phyloP scores from a whole-genome alignment of 768 basidiomycete genomes.

The Lepiota venenata region DNA sequence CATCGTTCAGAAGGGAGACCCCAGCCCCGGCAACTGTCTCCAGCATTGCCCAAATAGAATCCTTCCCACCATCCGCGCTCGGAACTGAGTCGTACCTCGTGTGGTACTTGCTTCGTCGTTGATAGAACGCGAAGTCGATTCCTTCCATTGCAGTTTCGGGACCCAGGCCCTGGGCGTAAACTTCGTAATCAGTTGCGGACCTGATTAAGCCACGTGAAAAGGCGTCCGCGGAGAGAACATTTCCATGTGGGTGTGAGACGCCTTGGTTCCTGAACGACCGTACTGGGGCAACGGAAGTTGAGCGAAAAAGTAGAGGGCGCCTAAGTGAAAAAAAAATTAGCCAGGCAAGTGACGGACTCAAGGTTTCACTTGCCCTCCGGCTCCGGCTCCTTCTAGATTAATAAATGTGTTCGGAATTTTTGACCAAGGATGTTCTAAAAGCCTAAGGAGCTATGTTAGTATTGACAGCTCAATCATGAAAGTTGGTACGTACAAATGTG shows the following conservation, averaged over 20 bases:
- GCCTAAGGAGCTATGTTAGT: conserved; percentile 30
- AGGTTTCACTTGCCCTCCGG: conserved; percentile 52
- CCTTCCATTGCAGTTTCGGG: conserved; percentile 42
- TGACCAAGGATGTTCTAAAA: conserved; percentile 67
- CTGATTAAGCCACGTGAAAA: conserved; percentile 57
- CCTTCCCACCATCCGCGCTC: conserved; percentile 42
- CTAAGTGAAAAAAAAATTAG: conserved; percentile 27
- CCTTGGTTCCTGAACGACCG: conserved; percentile 39
- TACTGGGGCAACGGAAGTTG: conserved; percentile 51
- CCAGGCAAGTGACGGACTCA: neutral
- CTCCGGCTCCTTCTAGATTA: conserved; percentile 71
- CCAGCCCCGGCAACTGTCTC: conserved; percentile 52
- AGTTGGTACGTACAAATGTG: conserved; percentile 39
- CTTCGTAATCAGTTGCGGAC: conserved; percentile 63
- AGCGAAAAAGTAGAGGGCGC: conserved; percentile 68
- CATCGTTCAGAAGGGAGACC: conserved; percentile 46
- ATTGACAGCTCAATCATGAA: neutral
- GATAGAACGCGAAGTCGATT: conserved; percentile 72
- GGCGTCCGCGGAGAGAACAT: conserved; percentile 57
- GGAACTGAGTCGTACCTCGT: conserved; percentile 65
- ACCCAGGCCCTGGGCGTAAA: conserved; percentile 44
- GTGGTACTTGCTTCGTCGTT: conserved; percentile 65
- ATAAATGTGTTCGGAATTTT: conserved; percentile 58
- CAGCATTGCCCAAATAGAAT: conserved; percentile 67
- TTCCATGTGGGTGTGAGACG: conserved; percentile 63